phyloP scores from a whole-genome alignment of 2,329 filamentous ascomycete genomes.

The Paecilomyces niveus region DNA sequence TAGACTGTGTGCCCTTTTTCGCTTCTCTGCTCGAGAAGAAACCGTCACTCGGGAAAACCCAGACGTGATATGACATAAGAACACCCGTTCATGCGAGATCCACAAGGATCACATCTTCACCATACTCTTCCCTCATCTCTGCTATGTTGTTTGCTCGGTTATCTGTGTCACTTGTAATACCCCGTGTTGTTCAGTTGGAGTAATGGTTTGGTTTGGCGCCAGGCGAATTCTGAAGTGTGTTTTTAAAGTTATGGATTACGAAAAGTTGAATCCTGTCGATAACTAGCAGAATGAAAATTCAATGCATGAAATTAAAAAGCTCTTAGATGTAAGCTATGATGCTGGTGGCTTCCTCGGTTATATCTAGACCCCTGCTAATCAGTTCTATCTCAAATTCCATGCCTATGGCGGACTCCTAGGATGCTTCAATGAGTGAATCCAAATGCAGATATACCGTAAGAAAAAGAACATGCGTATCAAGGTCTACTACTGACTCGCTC shows the following conservation, averaged over 20 bases:
- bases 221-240: not conserved
- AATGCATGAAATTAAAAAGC: not conserved
- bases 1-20: too few relatives aligned
- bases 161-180: not conserved
- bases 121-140: too few relatives aligned
- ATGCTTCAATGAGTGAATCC: not conserved
- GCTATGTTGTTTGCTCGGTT: too few relatives aligned
- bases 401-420: too few relatives aligned
- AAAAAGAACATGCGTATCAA: too few relatives aligned
- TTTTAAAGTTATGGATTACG: not conserved
- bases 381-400: not conserved
- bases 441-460: too few relatives aligned
- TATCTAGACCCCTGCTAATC: not conserved
- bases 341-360: not conserved
- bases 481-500: too few relatives aligned
- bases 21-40: too few relatives aligned
- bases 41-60: too few relatives aligned
- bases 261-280: not conserved
- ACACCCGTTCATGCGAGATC: too few relatives aligned
- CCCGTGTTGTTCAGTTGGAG: not conserved
- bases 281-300: not conserved
- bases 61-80: too few relatives aligned
- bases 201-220: not conserved
- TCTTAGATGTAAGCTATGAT: not conserved
- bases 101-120: too few relatives aligned